Percentiles rank a stretch among this genome's conserved stretches.
These are phyloP conservation scores for Penicillium italicum DNA, from an alignment of 2,329 filamentous ascomycete genomes.

Conservation along the genomic window DNA sequence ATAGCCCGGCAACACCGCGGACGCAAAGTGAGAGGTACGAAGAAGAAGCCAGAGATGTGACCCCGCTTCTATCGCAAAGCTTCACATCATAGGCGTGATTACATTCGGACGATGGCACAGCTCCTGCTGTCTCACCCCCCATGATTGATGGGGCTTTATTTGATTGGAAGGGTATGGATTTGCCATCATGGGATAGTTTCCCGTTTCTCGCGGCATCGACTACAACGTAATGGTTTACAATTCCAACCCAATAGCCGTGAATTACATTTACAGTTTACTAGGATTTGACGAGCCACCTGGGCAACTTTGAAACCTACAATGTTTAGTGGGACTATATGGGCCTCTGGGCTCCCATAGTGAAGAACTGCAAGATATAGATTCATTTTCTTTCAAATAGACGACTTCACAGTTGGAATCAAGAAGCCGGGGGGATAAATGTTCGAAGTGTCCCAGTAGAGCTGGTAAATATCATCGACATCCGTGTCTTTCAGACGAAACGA, in stretches of 20 bases:
- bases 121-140: conserved; percentile 11
- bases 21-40: conserved; percentile 1
- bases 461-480: conserved; percentile 14
- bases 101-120: conserved; percentile 9
- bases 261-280: neutral
- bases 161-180: conserved; percentile 35
- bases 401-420: conserved; percentile 9
- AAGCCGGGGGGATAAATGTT: conserved; percentile 16
- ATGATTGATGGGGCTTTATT: conserved; percentile 19
- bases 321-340: neutral
- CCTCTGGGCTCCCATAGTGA: neutral
- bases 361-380: neutral
- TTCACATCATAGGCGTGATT: conserved; percentile 17
- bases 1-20: conserved; percentile 11
- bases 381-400: neutral
- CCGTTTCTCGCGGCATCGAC: conserved; percentile 29
- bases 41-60: conserved; percentile 1
- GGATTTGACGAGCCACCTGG: neutral
- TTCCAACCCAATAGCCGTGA: neutral
- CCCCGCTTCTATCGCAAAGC: conserved; percentile 5
- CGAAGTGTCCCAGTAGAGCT: conserved; percentile 20
- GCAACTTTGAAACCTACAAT: neutral
- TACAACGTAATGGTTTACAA: conserved; percentile 10
- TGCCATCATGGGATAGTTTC: conserved; percentile 37
- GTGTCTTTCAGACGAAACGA: conserved; percentile 20